Base-by-base conservation (phyloP, 208 protist genomes). In the Acanthamoeba royreba region DNA sequence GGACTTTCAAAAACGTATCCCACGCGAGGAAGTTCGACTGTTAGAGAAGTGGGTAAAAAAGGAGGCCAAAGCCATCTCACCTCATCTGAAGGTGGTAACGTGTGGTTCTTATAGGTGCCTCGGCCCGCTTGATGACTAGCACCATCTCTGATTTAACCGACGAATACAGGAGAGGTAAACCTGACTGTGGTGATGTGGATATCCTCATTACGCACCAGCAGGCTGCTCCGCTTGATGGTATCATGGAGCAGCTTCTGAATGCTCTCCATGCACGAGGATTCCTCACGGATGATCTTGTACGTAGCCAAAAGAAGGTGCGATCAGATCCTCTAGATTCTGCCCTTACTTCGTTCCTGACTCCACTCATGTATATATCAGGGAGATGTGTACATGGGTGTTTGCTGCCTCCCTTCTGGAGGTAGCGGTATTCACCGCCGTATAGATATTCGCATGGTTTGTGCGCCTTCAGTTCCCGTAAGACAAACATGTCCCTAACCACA, bases 111-210 rank as follows among this genome's bases (percentile, higher is more conserved):
- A 92, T 40, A 35, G 85, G 52, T 66, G 8, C 33, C 4, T 22
- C 40, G 7, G 45, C 77, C 42, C 46, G 9, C 40, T 19, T 0
- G 7, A 3, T 63, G n/a, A 22, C 33, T n/a, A 42, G 42, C 42
- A 15, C 38, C 9, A 11, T n/a, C 11, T 17, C 9, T 87, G n/a
- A n/a, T 25, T 28, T 8, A n/a, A 35, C 33, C 63, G 17, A 40
- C 42, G 0, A 4, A 1, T 0, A 11, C 83, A 69, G 47, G 38
- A 28, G 55, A 43, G 85, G 55, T 7, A 74, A 72, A 53, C 53
- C 85, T 17, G 85, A 92, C 58, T 92, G 85, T 92, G 85, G 85
- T 72, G 85, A 92, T 40, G 72, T 92, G 19, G 85, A 92, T n/a
- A 40, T 43, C 38, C 58, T 92, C 25, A 92, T 92, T 33, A 92